phyloP scores from a whole-genome alignment of 371 early-diverging fungal species.

The Syncephalastrum racemosum region DNA sequence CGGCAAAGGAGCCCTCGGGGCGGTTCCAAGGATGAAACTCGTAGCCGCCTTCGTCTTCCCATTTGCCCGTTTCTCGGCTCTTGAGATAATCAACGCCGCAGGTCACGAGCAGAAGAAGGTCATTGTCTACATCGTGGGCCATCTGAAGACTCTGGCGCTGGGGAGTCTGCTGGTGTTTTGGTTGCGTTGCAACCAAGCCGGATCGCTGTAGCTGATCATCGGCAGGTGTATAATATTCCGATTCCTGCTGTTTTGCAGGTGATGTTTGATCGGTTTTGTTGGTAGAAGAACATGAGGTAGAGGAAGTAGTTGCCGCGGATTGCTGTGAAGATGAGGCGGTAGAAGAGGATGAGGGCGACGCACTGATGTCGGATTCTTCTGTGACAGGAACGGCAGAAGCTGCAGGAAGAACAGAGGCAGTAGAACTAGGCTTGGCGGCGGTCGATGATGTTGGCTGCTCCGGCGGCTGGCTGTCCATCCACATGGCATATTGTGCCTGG shows the following conservation, averaged over 20 bases:
- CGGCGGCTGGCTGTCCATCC: conserved; percentile 38
- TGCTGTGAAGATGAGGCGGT: not conserved
- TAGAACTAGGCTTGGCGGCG: not conserved
- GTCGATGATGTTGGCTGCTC: conserved; percentile 7
- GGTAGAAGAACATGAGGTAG: conserved; percentile 2
- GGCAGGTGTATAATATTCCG: too few relatives aligned
- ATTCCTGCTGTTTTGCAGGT: too few relatives aligned
- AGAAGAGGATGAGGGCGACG: conserved; percentile 13
- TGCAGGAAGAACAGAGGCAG: not conserved
- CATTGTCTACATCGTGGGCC: conserved; percentile 1
- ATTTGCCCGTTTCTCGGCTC: conserved; percentile 39
- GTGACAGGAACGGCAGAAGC: not conserved
- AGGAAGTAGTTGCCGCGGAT: not conserved
- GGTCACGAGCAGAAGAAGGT: conserved; percentile 28
- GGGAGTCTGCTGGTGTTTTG: not conserved
- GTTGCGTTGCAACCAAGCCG: not conserved
- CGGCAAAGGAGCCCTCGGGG: conserved; percentile 44
- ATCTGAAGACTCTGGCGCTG: not conserved
- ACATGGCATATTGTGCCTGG: conserved; percentile 42
- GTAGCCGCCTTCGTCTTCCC: conserved; percentile 54
- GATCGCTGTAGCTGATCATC: too few relatives aligned
- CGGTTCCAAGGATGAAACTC: conserved; percentile 53
- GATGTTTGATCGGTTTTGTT: not conserved
- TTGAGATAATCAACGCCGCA: conserved; percentile 47
- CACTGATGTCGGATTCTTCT: not conserved